Base-by-base conservation (phyloP, 1,284 basidiomycete species). In the Cryptococcus depauperatus region DNA sequence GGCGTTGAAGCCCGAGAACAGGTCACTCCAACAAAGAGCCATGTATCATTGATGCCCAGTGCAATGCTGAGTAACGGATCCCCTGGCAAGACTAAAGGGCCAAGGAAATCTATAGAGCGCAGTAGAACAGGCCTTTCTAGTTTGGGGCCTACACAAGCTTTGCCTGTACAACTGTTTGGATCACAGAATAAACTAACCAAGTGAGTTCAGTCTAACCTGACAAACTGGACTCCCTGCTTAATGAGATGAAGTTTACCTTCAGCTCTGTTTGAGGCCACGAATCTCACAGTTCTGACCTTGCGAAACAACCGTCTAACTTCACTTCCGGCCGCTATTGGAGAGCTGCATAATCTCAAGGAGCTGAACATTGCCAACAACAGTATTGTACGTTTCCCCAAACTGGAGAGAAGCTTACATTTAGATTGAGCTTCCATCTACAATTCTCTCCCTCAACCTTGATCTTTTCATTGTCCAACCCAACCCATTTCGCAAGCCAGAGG, bases 331-430 rank as follows among this genome's bases (percentile, higher is more conserved):
- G 68, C 68, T 3, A 67, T 72, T 32, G 67, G 67, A 1, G 55
- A 60, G 16, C 53, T 72, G 5, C 33, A 43, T 8, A 53, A 67
- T 34, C 50, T 72, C 21, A 62, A 59, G 39, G 64, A 66, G 41
- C 56, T 72, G 18, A 70, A 67, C 43, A 66, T 72, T 28, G 58
- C 64, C 25, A 58, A 58, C 44, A 72, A 72, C 43, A 45, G 53
- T 22, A 66, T 72, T 16, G 70, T 68, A 29, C 40, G 69, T 55
- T n/a, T 28, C 6, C 7, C 23, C 19, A 43, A 21, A 11, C 25
- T 23, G 26, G n/a, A 18, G 14, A 8, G 7, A n/a, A 41, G 25
- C 38, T 21, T 19, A 33, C 22, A 27, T 5, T 28, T 21, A 70
- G 68, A 55, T 50, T 25, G 56, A 58, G 18, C 56, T 72, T 1